phyloP scores from a whole-genome alignment of 2,329 filamentous ascomycete species.

The Scedosporium boydii region DNA sequence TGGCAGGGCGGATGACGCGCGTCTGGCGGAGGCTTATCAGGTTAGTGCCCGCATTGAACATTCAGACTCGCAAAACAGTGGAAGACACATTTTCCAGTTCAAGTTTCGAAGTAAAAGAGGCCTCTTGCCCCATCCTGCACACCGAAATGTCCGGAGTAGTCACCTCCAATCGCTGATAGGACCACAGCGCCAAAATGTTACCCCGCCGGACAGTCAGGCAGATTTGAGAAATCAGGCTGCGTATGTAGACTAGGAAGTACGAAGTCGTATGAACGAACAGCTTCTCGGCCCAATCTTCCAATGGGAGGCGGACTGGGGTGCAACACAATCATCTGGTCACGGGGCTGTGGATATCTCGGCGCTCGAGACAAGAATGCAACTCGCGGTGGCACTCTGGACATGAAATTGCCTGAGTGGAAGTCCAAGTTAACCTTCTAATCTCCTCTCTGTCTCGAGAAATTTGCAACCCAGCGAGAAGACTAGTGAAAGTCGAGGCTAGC shows the following conservation, averaged over 20 bases:
- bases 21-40: background rate
- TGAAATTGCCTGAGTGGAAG: background rate
- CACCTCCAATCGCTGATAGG: background rate
- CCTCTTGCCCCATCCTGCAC: background rate
- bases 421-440: background rate
- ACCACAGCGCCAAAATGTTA: background rate
- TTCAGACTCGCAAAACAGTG: background rate
- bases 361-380: background rate
- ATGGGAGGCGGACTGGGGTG: too few relatives aligned
- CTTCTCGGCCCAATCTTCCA: background rate
- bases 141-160: background rate
- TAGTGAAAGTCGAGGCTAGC: too few relatives aligned
- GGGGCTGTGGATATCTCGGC: background rate
- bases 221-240: too few relatives aligned
- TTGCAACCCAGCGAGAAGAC: too few relatives aligned
- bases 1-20: background rate
- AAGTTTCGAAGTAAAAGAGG: background rate
- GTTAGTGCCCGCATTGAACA: background rate
- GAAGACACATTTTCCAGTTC: background rate
- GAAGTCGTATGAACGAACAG: background rate
- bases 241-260: too few relatives aligned
- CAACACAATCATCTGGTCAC: background rate
- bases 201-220: background rate
- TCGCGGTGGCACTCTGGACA: background rate
- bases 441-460: background rate